phyloP scores from a whole-genome alignment of 176 grass and related monocot genomes.

The Poa pratensis region DNA sequence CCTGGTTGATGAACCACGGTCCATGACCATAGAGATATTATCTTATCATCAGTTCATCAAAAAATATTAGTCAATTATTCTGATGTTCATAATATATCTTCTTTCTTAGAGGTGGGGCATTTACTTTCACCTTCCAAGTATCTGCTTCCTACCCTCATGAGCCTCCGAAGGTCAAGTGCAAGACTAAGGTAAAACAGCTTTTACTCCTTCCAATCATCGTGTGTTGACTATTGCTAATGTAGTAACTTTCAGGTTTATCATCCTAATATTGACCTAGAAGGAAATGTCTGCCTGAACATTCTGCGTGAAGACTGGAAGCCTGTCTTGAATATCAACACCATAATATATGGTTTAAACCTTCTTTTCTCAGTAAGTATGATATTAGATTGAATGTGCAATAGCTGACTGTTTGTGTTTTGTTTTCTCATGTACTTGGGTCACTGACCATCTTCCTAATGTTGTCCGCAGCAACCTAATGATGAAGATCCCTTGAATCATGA shows the following conservation, averaged over 20 bases:
- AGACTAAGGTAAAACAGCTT: conserved; percentile 61
- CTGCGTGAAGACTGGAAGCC: conserved; percentile 83
- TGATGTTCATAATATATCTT: neutral
- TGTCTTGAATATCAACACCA: conserved; percentile 74
- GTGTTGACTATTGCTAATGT: conserved; percentile 27
- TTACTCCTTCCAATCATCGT: neutral
- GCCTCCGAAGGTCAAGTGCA: conserved; percentile 75
- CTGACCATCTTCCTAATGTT: neutral
- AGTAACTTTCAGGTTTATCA: conserved; percentile 63
- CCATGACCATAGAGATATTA: neutral
- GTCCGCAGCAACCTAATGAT: conserved; percentile 69
- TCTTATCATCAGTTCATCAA: neutral
- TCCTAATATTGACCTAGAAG: conserved; percentile 83
- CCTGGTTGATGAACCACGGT: neutral
- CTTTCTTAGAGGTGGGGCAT: conserved; percentile 53
- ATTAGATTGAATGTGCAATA: neutral
- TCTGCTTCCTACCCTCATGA: conserved; percentile 76
- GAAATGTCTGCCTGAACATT: conserved; percentile 83
- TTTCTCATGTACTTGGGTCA: neutral
- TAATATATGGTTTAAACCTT: conserved; percentile 75
- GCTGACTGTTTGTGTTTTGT: neutral
- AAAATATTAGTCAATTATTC: neutral
- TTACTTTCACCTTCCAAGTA: conserved; percentile 73
- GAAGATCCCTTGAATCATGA: conserved; percentile 78
- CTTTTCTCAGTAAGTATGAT: conserved; percentile 62